phyloP scores from a whole-genome alignment of 495 filamentous ascomycete species.

The Penicillium parvum region DNA sequence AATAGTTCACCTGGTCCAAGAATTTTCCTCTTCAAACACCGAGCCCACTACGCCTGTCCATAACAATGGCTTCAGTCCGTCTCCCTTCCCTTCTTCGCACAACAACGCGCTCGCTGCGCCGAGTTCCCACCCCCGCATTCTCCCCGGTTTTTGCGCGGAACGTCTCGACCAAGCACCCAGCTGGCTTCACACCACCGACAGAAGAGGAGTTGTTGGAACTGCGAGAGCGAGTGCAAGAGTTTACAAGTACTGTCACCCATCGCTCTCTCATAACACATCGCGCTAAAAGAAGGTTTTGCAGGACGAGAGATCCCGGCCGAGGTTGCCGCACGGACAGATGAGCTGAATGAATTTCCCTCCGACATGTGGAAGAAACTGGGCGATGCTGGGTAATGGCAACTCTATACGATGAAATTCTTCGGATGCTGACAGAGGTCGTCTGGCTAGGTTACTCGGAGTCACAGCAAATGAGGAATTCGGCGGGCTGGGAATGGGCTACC shows the following conservation, averaged over 20 bases:
- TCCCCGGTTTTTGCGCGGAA: constrained; percentile 32
- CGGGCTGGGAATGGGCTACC: constrained; percentile 88
- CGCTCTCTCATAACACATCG: not conserved
- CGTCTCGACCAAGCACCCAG: constrained; percentile 74
- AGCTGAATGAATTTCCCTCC: constrained; percentile 78
- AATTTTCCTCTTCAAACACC: not conserved
- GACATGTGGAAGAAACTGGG: constrained; percentile 95
- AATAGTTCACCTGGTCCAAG: constrained; percentile 4
- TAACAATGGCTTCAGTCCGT: constrained; percentile 29
- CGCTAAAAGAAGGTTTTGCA: constrained; percentile 16
- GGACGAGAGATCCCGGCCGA: constrained; percentile 68
- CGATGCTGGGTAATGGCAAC: constrained; percentile 62
- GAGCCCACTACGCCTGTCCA: not conserved
- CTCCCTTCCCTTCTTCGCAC: constrained; percentile 31
- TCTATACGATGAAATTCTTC: not conserved
- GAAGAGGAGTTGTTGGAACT: constrained; percentile 75
- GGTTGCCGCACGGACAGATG: constrained; percentile 76
- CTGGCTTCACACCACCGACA: constrained; percentile 73
- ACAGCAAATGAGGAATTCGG: constrained; percentile 94
- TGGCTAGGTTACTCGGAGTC: constrained; percentile 71
- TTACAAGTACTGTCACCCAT: constrained; percentile 52
- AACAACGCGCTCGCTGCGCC: constrained; percentile 24
- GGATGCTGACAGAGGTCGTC: constrained; percentile 5
- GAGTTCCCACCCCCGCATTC: constrained; percentile 29
- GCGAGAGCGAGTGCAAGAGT: constrained; percentile 87